phyloP scores from a whole-genome alignment of 2,329 filamentous ascomycete species.

The Tolypocladium ovalisporum region DNA sequence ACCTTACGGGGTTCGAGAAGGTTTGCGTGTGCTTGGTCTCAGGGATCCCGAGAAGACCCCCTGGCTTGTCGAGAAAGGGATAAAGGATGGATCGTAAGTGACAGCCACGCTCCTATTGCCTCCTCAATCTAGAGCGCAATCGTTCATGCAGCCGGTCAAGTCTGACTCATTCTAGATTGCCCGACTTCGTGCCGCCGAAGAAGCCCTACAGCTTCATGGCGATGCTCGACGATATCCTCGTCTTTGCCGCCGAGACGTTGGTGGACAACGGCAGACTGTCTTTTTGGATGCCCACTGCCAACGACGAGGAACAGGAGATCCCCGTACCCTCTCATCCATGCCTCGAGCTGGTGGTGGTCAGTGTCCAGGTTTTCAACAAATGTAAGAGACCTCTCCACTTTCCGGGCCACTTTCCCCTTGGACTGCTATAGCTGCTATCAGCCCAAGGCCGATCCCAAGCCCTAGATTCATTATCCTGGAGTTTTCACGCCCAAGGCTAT shows the following conservation, averaged over 20 bases:
- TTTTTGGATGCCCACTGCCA: conserved; percentile 96
- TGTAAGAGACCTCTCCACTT: conserved; percentile 40
- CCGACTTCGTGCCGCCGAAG: conserved; percentile 75
- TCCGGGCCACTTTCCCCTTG: no score
- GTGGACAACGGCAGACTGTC: conserved; percentile 71
- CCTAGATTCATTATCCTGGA: background rate
- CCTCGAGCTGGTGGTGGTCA: conserved; percentile 63
- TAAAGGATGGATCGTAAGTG: conserved; percentile 55
- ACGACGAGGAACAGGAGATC: conserved; percentile 66
- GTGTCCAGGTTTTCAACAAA: conserved; percentile 80
- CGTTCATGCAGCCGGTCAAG: background rate
- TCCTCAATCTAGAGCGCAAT: background rate
- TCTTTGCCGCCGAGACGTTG: conserved; percentile 66
- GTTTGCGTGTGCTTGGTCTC: conserved; percentile 74
- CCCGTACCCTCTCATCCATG: conserved; percentile 66
- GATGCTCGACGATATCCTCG: conserved; percentile 81
- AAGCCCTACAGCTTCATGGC: conserved; percentile 84
- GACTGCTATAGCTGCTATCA: background rate
- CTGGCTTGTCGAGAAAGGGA: conserved; percentile 57
- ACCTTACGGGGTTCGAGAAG: conserved; percentile 90
- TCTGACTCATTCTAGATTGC: conserved; percentile 23
- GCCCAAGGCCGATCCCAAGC: background rate
- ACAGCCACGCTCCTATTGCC: background rate
- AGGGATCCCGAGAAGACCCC: conserved; percentile 52
- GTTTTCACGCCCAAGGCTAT: background rate